Conservation (phyloP, 225 moss, liverwort and hornwort species). For the Polytrichum formosum region DNA sequence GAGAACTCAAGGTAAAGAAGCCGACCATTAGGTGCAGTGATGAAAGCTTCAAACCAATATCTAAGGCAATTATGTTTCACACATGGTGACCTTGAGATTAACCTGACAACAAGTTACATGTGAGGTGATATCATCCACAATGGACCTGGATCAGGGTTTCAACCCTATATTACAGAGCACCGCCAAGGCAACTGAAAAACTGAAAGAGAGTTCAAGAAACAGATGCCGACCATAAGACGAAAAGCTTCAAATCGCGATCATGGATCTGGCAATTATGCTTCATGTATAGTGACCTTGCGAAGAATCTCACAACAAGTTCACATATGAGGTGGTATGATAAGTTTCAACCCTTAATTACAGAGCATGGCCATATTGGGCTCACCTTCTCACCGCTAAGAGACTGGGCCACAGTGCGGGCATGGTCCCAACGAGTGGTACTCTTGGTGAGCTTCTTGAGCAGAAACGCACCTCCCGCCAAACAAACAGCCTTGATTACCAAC, state of each 20-base stretch:
- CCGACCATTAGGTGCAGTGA: not conserved
- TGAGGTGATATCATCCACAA: too few species aligned
- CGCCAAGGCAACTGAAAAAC: too few species aligned
- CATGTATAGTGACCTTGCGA: too few species aligned
- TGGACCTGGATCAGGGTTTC: too few species aligned
- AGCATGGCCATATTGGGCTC: not conserved
- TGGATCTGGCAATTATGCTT: too few species aligned
- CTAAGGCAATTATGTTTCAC: not conserved
- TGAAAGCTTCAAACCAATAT: not conserved
- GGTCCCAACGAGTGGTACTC: slow-evolving; percentile 80
- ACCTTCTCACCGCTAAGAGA: slow-evolving; percentile 91
- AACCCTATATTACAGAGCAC: too few species aligned
- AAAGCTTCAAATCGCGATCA: not conserved
- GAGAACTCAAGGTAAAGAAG: not conserved
- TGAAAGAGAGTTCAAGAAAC: too few species aligned
- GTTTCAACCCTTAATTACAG: too few species aligned
- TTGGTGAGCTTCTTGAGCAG: slow-evolving; percentile 84
- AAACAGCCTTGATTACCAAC: slow-evolving; percentile 78
- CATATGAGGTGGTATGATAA: too few species aligned
- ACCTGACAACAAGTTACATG: not conserved
- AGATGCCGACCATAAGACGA: not conserved
- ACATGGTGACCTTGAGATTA: not conserved
- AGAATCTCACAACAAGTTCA: too few species aligned
- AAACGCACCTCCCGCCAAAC: slow-evolving; percentile 73
- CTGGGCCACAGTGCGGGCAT: slow-evolving; percentile 78